Evolutionary conservation across 495 filamentous ascomycete genomes (phyloP), one percentile per base, ranked within the genome.

Genomic region (Xylaria venustula): DNA sequence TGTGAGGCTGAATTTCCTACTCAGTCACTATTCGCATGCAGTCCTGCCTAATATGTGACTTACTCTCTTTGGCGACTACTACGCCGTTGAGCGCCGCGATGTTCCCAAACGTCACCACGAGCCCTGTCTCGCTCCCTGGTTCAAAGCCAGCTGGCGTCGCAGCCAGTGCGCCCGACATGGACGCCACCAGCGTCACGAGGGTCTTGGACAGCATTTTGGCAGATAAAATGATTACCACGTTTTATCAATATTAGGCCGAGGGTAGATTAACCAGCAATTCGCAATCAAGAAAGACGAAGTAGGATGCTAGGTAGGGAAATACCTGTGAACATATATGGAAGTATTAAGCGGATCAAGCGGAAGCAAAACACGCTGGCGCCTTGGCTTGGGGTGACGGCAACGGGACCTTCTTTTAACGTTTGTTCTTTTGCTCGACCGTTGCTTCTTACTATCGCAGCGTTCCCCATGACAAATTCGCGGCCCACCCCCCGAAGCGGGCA

Each of bases 131-230:
- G 9, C 67, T 58, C 4, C 61, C 66, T 0, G 77, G 77, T 2
- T 61, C 44, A 53, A 77, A 79, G n/a, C 72, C 72, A 9, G 57
- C 14, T 0, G 75, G 75, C n/a, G 76, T 77, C 14, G 58, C 64
- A 50, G 72, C 77, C 19, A 75, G 50, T 6, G 64, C 53, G 14
- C 66, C 54, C 9, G 70, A 67, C 7, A 67, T 70, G 9, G 67
- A 68, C 19, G 69, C 66, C 34, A 76, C 63, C 30, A 67, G 66
- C 20, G 62, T 17, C 32, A 60, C 1, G 9, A 79, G 48, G 47
- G 54, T 65, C 61, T 68, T 66, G 14, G 66, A 67, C 20, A 71
- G 36, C 71, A 79, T 77, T 30, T 66, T 76, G 51, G n/a, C n/a
- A n/a, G n/a, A n/a, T n/a, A n/a, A n/a, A n/a, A n/a, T n/a, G n/a